phyloP scores from a whole-genome alignment of 2,329 filamentous ascomycete genomes.

The Sphaerulina musiva region DNA sequence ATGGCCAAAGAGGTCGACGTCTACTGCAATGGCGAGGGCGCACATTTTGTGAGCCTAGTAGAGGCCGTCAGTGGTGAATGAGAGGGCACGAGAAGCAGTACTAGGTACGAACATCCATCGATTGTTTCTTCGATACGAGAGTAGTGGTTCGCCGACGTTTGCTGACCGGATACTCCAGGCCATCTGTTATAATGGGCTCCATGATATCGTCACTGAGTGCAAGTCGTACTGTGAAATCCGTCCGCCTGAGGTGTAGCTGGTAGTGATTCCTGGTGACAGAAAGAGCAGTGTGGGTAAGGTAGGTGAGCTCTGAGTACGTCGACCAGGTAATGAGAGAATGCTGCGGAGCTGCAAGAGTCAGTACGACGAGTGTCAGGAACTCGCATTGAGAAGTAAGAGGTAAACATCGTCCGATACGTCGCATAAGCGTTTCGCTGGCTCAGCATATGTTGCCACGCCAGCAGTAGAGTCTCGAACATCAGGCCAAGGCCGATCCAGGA shows the following conservation, averaged over 20 bases:
- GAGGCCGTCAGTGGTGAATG: neutral
- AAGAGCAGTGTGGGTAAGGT: too few relatives aligned
- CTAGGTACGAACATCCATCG: neutral
- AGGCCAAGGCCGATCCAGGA: neutral
- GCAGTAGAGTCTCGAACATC: slow-evolving; percentile 2
- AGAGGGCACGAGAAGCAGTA: neutral
- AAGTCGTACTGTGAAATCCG: too few relatives aligned
- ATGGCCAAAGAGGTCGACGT: slow-evolving; percentile 3
- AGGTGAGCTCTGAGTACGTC: too few relatives aligned
- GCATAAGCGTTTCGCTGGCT: neutral
- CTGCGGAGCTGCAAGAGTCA: neutral
- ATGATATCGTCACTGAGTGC: neutral
- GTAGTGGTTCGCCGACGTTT: neutral
- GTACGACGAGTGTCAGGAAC: too few relatives aligned
- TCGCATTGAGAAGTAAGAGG: neutral
- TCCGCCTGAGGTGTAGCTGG: too few relatives aligned
- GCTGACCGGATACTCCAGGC: neutral
- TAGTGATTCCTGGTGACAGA: too few relatives aligned
- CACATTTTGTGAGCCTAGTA: slow-evolving; percentile 2
- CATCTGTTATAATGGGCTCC: neutral
- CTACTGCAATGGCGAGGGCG: slow-evolving; percentile 1
- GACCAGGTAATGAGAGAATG: too few relatives aligned
- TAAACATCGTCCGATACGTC: neutral
- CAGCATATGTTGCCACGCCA: slow-evolving; percentile 4
- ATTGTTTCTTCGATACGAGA: neutral